Evolutionary conservation across 768 basidiomycete species (phyloP), one percentile per base, ranked within the genome.

Genomic region (Hypholoma fasciculare): DNA sequence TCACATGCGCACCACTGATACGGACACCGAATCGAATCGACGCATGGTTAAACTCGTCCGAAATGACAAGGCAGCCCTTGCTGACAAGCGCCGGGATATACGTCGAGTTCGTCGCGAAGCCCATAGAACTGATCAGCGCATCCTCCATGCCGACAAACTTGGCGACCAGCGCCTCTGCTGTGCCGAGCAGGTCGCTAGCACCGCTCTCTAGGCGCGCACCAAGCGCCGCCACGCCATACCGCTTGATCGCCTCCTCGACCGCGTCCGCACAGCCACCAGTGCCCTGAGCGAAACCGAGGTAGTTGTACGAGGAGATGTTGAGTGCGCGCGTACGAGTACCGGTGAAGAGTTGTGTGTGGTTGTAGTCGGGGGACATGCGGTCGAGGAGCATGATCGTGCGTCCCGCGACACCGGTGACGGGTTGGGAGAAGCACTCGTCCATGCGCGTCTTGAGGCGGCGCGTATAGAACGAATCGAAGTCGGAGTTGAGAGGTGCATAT

Each of bases 381-480:
- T 98, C 94, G 50, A 94, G 82, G 56, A 91, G 80, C 44, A 87
- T 72, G 67, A 97, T 92, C 23, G 96, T 96, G 49, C 97, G 93
- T 4, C 96, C 96, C 4, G 97, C 93, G 30, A 98, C 96, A 36
- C 94, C 94, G 0, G 96, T 97, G 53, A 92, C 85, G 14, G 96
- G 96, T 57, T 92, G 86, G 1, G 88, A 85, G 76, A 98, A 98
- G 69, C 94, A 96, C 69, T 98, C 95, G 66, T 97, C 95, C 76
- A 98, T 88, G 54, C 96, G 93, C 11, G 82, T 80, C 72, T 98
- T 98, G 63, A 98, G 84, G 3, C 96, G 89, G 51, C 96, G 93
- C 59, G 96, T 96, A 80, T 98, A 98, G 78, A 98, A 99, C 6
- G 97, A 98, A 73, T 98, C 96, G 64, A 98, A 98, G 72, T 98